Base-by-base conservation (phyloP, 2,329 filamentous ascomycete species). In the Dactylellina parvicollis region DNA sequence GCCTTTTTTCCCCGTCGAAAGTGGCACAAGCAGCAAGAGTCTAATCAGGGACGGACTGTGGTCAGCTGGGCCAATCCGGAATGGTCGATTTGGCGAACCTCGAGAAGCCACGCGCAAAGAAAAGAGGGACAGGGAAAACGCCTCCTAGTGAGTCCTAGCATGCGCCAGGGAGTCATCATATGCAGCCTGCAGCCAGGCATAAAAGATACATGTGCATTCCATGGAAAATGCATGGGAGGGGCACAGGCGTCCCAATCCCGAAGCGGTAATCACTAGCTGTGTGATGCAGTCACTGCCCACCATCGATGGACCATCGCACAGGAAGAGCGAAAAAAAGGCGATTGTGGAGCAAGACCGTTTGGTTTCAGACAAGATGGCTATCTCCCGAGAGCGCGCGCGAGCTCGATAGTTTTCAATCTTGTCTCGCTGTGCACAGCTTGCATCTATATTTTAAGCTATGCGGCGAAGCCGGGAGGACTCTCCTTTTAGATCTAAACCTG, bases 101-200 rank as follows among this genome's bases (percentile, higher is more conserved):
- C 7, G n/a, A 36, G 54, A 5, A 46, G 46, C 50, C 50, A 67
- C 50, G 62, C 50, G 52, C 62, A 52, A 71, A n/a, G n/a, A n/a
- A n/a, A n/a, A n/a, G n/a, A n/a, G n/a, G n/a, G n/a, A n/a, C n/a
- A n/a, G n/a, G n/a, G n/a, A 71, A 61, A 59, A 64, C 67, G 67
- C 67, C 67, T 72, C 36, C 38, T 55, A 54, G 67, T 72, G 42
- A 64, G 67, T 72, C 59, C 46, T 59, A 38, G 59, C 67, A 65
- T 59, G 44, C 59, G 46, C 44, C 67, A 54, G 47, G 59, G 67
- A 72, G 67, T 72, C 67, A 72, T 65, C 67, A 49, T 72, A 42
- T 56, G 57, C 57, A 52, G 32, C 66, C 52, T 30, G 56, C 56
- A 71, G n/a, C n/a, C n/a, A n/a, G n/a, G n/a, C n/a, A n/a, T n/a